Evolutionary conservation across 805 yeast species (phyloP), one percentile per base, ranked within the genome.

Genomic region (Kuraishia piskuri): DNA sequence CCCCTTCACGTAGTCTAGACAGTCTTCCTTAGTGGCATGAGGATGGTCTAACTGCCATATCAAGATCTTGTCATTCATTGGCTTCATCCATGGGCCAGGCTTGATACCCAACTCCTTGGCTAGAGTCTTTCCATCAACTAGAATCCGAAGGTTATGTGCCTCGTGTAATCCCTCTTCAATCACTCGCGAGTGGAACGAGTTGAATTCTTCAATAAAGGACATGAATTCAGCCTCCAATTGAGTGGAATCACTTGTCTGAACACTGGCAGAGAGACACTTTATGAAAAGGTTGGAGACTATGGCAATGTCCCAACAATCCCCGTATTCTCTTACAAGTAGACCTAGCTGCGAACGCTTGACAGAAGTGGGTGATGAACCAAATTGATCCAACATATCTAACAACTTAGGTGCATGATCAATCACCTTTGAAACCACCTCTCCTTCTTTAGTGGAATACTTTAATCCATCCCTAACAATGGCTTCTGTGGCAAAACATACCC

Each of bases 41-140:
- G 96, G 96, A 60, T 90, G 67, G 57, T 85, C 90, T 53, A 91
- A 70, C 68, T 91, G 97, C 90, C 91, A 88, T 20, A 74, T 67
- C 31, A 89, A 65, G 5, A 88, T 74, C 48, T 75, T 67, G 6
- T 80, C 80, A 55, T 81, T 76, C 8, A 83, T 68, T 8, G 67
- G 68, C 8, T 80, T 74, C 77, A 92, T 74, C 97, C 97, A 90
- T 5, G 91, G 90, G 0, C 99, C 99, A 0, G 92, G 88, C 62
- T 85, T 86, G 53, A 73, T 71, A 22, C 74, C 68, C 25, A 87
- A 66, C 21, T 72, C 66, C 47, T 71, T 68, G 51, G 78, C 70
- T 48, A 92, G 66, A 48, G 79, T 78, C 59, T 87, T 89, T 17
- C 99, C 96, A 66, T 88, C 90, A 12, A 91, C 67, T 6, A 88